Evolutionary conservation across 2,329 filamentous ascomycete species (phyloP).

Genomic region (Dothiorella sarmentorum): DNA sequence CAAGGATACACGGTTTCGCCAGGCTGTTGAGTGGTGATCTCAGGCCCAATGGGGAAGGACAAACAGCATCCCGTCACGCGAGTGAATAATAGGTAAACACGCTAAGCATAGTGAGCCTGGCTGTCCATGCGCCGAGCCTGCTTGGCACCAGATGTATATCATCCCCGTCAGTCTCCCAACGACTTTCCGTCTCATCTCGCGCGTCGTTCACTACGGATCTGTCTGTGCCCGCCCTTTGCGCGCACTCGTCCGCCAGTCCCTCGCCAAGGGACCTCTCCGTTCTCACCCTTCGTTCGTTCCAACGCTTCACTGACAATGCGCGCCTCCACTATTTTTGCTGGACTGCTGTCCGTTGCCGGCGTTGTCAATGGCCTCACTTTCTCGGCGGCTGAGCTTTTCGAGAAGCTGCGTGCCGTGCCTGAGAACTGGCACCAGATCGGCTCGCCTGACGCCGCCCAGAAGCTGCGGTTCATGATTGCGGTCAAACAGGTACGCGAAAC

Average conservation of each 20-base stretch:
- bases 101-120: not conserved
- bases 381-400: slow-evolving; percentile 28
- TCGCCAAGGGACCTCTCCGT: not conserved
- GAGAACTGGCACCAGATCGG: slow-evolving; percentile 36
- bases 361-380: slow-evolving; percentile 28
- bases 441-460: slow-evolving; percentile 29
- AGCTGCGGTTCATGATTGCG: slow-evolving; percentile 39
- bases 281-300: not conserved
- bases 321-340: slow-evolving; percentile 28
- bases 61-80: slow-evolving; percentile 1
- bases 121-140: not conserved
- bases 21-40: not conserved
- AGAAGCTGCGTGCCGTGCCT: slow-evolving; percentile 32
- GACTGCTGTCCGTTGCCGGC: slow-evolving; percentile 31
- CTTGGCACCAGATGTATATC: not conserved
- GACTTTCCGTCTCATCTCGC: not conserved
- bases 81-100: not conserved
- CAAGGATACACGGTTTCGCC: not conserved
- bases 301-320: slow-evolving; percentile 25
- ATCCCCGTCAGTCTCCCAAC: not conserved
- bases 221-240: not conserved
- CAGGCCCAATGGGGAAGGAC: slow-evolving; percentile 7
- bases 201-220: not conserved
- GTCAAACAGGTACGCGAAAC: slow-evolving; percentile 33
- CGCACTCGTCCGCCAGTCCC: not conserved